Conservation (phyloP, 192 early-diverging fungal genomes). For the Coemansia sp. region DNA sequence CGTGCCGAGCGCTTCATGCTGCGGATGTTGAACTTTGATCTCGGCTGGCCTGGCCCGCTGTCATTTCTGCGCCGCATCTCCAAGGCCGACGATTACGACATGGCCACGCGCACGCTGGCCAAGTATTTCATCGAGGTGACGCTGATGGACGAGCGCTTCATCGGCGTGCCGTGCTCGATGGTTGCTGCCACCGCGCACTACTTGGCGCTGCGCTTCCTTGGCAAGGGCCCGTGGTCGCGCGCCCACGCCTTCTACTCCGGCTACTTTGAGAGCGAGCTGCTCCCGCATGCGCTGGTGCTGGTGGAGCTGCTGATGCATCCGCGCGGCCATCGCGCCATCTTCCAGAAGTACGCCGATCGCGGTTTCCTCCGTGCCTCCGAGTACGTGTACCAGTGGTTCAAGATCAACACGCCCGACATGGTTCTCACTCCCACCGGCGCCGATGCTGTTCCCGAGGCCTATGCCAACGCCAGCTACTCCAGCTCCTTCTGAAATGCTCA, state of each 20-base stretch:
- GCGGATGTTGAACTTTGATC: slow-evolving; percentile 58
- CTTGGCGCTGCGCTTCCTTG: slow-evolving; percentile 47
- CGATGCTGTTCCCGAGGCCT: slow-evolving; percentile 6
- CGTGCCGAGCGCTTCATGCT: slow-evolving; percentile 62
- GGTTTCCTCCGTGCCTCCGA: slow-evolving; percentile 39
- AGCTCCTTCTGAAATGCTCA: not conserved
- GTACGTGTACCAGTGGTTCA: slow-evolving; percentile 46
- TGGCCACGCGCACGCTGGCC: slow-evolving; percentile 57
- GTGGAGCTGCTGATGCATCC: slow-evolving; percentile 58
- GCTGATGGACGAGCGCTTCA: slow-evolving; percentile 59
- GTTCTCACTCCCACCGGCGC: slow-evolving; percentile 13
- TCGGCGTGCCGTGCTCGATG: slow-evolving; percentile 52
- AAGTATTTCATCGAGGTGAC: slow-evolving; percentile 65
- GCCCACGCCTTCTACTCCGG: slow-evolving; percentile 68
- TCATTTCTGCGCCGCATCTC: slow-evolving; percentile 62
- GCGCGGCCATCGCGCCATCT: slow-evolving; percentile 36
- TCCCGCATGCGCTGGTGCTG: slow-evolving; percentile 48
- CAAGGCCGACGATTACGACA: slow-evolving; percentile 61
- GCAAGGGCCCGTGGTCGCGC: slow-evolving; percentile 50
- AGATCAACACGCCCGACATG: slow-evolving; percentile 2
- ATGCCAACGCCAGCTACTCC: not conserved
- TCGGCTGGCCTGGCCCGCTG: slow-evolving; percentile 61
- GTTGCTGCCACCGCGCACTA: slow-evolving; percentile 54
- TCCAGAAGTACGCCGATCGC: slow-evolving; percentile 52
- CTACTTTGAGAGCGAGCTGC: slow-evolving; percentile 65